Conservation (phyloP, 139 green algal genomes). For the Diplosphaera chodatii region DNA sequence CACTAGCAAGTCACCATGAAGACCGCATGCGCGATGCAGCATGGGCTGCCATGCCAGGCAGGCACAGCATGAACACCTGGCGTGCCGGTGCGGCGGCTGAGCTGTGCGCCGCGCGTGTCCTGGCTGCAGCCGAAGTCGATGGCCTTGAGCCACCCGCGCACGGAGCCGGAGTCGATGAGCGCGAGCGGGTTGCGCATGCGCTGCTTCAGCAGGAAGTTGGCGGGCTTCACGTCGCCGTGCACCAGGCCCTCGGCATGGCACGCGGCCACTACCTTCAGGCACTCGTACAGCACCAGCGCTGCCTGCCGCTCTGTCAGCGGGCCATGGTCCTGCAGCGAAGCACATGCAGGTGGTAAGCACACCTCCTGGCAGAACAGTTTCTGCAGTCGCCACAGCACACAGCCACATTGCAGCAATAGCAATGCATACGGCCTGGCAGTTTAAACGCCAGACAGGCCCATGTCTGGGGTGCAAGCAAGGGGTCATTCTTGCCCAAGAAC, state of each 20-base stretch:
- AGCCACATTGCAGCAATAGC: too few species aligned
- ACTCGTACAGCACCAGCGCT: slow-evolving; percentile 34
- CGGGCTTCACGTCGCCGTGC: slow-evolving; percentile 61
- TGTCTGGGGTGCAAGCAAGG: not conserved
- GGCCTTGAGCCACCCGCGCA: slow-evolving; percentile 20
- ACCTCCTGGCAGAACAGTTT: too few species aligned
- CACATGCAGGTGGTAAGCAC: too few species aligned
- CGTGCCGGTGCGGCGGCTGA: slow-evolving; percentile 48
- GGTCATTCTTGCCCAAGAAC: not conserved
- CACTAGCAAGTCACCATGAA: too few species aligned
- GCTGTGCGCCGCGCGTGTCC: slow-evolving; percentile 6
- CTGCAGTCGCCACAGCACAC: too few species aligned
- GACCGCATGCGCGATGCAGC: not conserved
- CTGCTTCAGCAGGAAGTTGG: slow-evolving; percentile 53
- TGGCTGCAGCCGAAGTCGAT: slow-evolving; percentile 54
- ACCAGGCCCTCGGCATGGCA: slow-evolving; percentile 40
- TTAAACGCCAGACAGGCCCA: too few species aligned
- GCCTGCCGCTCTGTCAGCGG: slow-evolving; percentile 36
- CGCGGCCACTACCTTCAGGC: slow-evolving; percentile 42
- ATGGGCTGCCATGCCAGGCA: not conserved
- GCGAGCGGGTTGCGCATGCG: slow-evolving; percentile 5
- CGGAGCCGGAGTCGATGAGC: slow-evolving; percentile 9
- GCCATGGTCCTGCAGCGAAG: slow-evolving; percentile 10
- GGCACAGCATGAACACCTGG: too few species aligned
- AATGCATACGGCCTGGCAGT: too few species aligned